Evolutionary conservation across 495 filamentous ascomycete species (phyloP), one percentile per base, ranked within the genome.

Genomic region (Physcia stellaris): DNA sequence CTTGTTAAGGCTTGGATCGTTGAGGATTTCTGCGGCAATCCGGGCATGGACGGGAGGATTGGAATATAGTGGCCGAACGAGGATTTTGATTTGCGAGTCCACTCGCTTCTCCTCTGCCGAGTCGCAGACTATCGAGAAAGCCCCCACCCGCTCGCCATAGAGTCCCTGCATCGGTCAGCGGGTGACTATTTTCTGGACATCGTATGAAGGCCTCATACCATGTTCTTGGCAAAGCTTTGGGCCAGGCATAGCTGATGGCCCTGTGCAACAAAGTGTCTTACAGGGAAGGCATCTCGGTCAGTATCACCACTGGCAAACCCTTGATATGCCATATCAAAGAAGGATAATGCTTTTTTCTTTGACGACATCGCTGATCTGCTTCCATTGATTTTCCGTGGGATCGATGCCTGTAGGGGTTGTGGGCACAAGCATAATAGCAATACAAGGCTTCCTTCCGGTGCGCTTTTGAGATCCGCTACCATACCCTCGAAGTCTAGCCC

Each of bases 271-370:
- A 98, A 98, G 70, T 94, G 66, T 41, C 90, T 69, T 30, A 94
- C 72, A 40, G 90, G 80, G 50, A 92, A 96, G 43, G 90, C 90
- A 61, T 98, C 90, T 53, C 71, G 71, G 64, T 94, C 72, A 34
- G 86, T 88, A 64, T 92, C 77, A 42, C 90, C 90, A 45, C 79
- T 86, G 37, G 90, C 90, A 53, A 98, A 98, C 46, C 90, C 90
- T 66, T 98, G 88, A 72, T 98, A 98, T 43, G 90, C 90, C 90
- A 98, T 98, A 63, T 98, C 90, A 66, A 98, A 98, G 75, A 98
- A 94, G 39, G 86, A 74, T 55, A 77, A 94, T 70, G 95, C 90
- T 28, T 71, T 79, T 62, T 83, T 78, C 61, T 75, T 71, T 75
- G 92, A 93, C 53, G 94, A 72, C 41, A 79, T 87, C 45, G 84